Evolutionary conservation across 2,329 filamentous ascomycete species (phyloP), one percentile per base, ranked within the genome.

Genomic region (Mariannaea sp.): DNA sequence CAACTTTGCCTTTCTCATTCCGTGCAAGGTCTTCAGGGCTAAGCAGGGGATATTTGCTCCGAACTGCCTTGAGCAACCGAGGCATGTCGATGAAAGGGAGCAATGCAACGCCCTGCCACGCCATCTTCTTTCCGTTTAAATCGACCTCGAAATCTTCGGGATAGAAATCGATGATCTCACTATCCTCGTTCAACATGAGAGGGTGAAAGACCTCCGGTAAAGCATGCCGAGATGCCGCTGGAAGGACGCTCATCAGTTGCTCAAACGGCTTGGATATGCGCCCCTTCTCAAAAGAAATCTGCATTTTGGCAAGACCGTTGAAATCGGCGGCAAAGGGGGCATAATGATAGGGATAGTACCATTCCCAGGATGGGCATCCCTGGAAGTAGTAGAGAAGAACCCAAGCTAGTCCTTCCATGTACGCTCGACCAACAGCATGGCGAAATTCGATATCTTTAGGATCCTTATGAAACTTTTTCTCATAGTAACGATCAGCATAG

Each of bases 291-390:
- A 99, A 99, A 14, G 81, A 77, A 60, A 96, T 84, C 26, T 89
- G 80, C 79, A 96, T 85, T 62, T 91, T 86, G 46, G 80, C 83
- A 39, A 99, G 80, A 50, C 92, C 87, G 53, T 89, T 87, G 71
- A 99, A 99, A 71, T 99, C 94, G 46, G 92, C 89, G 2, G 94
- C 94, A 70, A 99, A 99, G 3, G 95, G 94, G 1, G 94, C 95
- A 70, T 99, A 99, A 70, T 99, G 94, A 68, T 97, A 96, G 1
- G 94, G 94, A 68, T 97, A 99, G 71, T 94, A 99, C 94, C 94
- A 99, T 46, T 93, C 95, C 94, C 95, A 99, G 0, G 92, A 97
- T 17, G 94, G 92, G 66, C 94, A 99, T 20, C 94, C 94, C 73
- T 99, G 94, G 72, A 97, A 96, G 71, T 99, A 99, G 74, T 99